phyloP scores from a whole-genome alignment of 768 basidiomycete species.

The Phallus indusiatus region DNA sequence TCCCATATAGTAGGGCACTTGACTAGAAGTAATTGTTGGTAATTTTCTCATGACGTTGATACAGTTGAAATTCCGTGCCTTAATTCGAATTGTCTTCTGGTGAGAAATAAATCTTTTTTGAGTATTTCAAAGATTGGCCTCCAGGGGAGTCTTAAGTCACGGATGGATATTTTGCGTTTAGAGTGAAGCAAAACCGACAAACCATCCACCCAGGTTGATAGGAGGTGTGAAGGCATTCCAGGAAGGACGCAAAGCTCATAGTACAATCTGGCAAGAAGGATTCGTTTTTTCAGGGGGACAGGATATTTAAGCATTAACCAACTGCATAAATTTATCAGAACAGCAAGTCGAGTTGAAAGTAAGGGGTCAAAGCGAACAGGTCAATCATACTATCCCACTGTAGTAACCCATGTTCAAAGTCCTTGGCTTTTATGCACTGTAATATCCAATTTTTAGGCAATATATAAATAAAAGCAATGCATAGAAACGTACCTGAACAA shows the following conservation, averaged over 20 bases:
- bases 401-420: constrained; percentile 71
- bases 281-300: constrained; percentile 69
- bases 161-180: constrained; percentile 64
- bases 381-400: constrained; percentile 75
- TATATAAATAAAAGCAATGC: neutral
- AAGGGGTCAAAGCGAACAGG: constrained; percentile 40
- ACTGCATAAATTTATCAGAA: constrained; percentile 27
- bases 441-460: constrained; percentile 24
- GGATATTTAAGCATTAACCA: constrained; percentile 83
- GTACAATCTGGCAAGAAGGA: constrained; percentile 67
- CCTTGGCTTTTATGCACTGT: constrained; percentile 70
- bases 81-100: constrained; percentile 67
- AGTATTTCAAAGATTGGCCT: constrained; percentile 66
- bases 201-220: constrained; percentile 57
- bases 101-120: constrained; percentile 67
- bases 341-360: constrained; percentile 1
- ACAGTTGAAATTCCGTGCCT: constrained; percentile 35
- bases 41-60: neutral
- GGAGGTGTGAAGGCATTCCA: constrained; percentile 60
- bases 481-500: constrained; percentile 4
- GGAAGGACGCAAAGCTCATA: constrained; percentile 69
- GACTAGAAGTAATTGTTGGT: constrained; percentile 28
- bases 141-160: constrained; percentile 79
- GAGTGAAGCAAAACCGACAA: constrained; percentile 52
- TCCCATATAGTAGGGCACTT: constrained; percentile 71